phyloP scores from a whole-genome alignment of 192 early-diverging fungal genomes.

The Oehlia diaphana region DNA sequence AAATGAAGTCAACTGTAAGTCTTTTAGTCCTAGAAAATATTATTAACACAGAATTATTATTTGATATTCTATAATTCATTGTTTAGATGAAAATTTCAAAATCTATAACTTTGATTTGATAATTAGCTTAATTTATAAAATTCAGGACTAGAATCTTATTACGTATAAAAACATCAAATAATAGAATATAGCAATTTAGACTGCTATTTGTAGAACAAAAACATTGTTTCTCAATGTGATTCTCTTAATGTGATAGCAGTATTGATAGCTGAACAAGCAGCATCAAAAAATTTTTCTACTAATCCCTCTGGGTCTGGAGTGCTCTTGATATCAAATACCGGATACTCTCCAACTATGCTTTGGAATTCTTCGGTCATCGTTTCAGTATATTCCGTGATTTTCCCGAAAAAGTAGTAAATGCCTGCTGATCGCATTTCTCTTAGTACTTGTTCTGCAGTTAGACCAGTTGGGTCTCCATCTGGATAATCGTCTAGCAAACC shows the following conservation, averaged over 20 bases:
- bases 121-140: no score
- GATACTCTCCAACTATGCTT: background rate
- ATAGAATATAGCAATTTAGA: no score
- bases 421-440: background rate
- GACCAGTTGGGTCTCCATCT: constrained; percentile 28
- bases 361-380: background rate
- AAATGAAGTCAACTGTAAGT: no score
- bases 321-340: background rate
- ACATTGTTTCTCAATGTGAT: background rate
- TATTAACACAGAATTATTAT: no score
- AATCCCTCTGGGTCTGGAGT: background rate
- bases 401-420: constrained; percentile 28
- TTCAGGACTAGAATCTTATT: no score
- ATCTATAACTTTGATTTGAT: no score
- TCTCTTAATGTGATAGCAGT: background rate
- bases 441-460: constrained; percentile 27
- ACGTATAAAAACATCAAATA: no score
- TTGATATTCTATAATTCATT: no score
- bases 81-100: no score
- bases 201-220: no score
- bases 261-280: background rate
- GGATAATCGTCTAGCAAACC: background rate
- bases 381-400: constrained; percentile 20
- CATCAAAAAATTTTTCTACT: background rate
- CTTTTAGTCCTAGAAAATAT: no score